Percentiles rank a stretch among this genome's conserved stretches.
Conservation (phyloP, 345 rosid genomes). For the Syzygium jambos region DNA sequence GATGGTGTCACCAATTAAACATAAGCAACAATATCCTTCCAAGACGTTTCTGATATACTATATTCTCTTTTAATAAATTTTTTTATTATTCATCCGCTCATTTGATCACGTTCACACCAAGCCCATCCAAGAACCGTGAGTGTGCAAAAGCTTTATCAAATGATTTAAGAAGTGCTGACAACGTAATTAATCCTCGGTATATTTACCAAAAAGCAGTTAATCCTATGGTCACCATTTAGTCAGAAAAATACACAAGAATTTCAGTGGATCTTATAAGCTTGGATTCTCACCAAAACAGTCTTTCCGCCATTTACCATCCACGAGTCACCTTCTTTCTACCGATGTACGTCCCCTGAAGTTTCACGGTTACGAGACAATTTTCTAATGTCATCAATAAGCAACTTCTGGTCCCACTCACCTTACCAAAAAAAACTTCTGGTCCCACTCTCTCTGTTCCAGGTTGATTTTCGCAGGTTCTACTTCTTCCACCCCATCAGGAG, state of each 20-base stretch:
- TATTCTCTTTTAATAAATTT: neutral
- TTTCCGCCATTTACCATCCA: conserved; percentile 46
- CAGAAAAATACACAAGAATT: neutral
- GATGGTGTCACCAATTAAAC: neutral
- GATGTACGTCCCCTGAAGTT: conserved; percentile 34
- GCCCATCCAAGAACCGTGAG: neutral
- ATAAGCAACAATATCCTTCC: neutral
- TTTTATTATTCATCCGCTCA: neutral
- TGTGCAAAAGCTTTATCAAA: neutral
- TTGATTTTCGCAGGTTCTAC: conserved; percentile 87
- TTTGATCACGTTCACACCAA: neutral
- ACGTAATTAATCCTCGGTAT: neutral
- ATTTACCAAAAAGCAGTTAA: neutral
- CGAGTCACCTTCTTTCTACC: conserved; percentile 20
- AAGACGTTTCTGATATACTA: neutral
- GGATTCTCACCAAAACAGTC: conserved; percentile 36
- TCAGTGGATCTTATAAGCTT: neutral
- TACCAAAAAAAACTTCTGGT: too few relatives aligned
- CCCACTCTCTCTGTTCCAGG: conserved; percentile 77
- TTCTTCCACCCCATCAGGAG: conserved; percentile 95
- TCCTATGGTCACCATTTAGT: neutral
- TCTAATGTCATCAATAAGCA: conserved; percentile 75
- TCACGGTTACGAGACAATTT: conserved; percentile 50
- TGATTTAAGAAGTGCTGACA: neutral
- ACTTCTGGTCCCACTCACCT: too few relatives aligned